Base-by-base conservation (phyloP, 352 stramenopile genomes). In the Phytopythium oedochilum region DNA sequence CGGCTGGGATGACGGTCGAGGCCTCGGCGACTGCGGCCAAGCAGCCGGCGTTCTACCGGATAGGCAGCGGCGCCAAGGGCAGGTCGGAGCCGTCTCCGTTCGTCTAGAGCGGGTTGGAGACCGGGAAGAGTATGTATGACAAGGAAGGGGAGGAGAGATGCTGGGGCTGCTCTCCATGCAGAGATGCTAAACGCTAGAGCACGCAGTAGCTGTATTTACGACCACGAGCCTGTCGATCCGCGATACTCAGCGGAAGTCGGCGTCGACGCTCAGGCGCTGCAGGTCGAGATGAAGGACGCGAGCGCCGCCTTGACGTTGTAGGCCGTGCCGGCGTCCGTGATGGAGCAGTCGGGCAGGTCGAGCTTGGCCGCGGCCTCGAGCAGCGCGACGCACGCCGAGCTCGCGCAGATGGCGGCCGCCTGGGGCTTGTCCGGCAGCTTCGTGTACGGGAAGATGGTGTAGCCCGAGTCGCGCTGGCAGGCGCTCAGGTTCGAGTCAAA, bases 301-400 rank as follows among this genome's bases (percentile, higher is more conserved):
- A 66, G 29, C 22, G 64, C 53, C 6, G 68, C 57, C 54, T 74
- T 61, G 51, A 76, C 59, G 50, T 76, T 76, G 64, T 71, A 66
- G 28, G 48, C 39, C 0, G 57, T 56, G 28, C 60, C 67, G 31
- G 69, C 68, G 36, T 68, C 31, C 32, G 48, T 71, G 55, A 76
- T 39, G 14, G 63, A 40, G 42, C 68, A 76, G 29, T 69, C 59
- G 3, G 68, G 65, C 51, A 73, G 61, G 5, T 71, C 58, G 36
- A 57, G 39, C 15, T 63, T 57, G n/a, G 47, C 52, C 44, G 66
- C 54, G 39, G 61, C 57, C 20, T 59, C 53, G 20, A 76, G 53
- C 20, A 76, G 48, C 38, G 61, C 59, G 36, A 60, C 61, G 49
- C 64, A 76, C 14, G 64, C 53, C 2, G 62, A 23, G 22, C 61